Evolutionary conservation across 352 stramenopile genomes (phyloP), one percentile per base, ranked within the genome.

Genomic region (Globisporangium spiculum): DNA sequence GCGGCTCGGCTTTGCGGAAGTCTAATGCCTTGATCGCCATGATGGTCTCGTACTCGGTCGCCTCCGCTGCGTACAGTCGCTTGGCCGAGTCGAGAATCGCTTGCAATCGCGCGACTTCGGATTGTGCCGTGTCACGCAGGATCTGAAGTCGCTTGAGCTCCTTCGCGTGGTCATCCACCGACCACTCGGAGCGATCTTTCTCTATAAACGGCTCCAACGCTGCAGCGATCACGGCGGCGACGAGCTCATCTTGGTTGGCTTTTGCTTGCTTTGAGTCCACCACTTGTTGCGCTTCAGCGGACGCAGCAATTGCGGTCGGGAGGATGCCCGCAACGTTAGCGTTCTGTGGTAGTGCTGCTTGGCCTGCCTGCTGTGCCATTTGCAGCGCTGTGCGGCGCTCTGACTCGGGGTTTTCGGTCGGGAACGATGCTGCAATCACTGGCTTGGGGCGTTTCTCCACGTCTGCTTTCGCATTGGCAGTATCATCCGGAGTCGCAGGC

Each of bases 81-180:
- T 77, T 69, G 18, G 71, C 50, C 36, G 77, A 75, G 10, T 70
- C 58, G 24, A 76, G 63, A 22, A 87, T 73, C 20, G 69, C 53
- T 26, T 83, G 79, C 26, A 83, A 59, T 0, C 78, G 68, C 30
- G 68, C 54, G 22, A 73, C 74, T 65, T 85, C 77, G 41, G 78
- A 64, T 7, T 79, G 79, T 22, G 77, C 75, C 1, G 78, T 76
- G 22, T 67, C 67, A 30, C 80, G 77, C 0, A 87, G 56, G 12
- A 63, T 69, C 55, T 77, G 60, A 3, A 86, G 66, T 2, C 77
- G 79, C 65, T 76, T 30, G n/a, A 84, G 46, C 60, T 86, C 78
- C 12, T 63, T 63, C 2, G 68, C 60, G 41, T 75, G 67, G 30
- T 77, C 68, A 12, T 55, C 30, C 50, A 61, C 46, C 1, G 52